phyloP scores from a whole-genome alignment of 805 yeast genomes.

The Metschnikowia corniflorae region DNA sequence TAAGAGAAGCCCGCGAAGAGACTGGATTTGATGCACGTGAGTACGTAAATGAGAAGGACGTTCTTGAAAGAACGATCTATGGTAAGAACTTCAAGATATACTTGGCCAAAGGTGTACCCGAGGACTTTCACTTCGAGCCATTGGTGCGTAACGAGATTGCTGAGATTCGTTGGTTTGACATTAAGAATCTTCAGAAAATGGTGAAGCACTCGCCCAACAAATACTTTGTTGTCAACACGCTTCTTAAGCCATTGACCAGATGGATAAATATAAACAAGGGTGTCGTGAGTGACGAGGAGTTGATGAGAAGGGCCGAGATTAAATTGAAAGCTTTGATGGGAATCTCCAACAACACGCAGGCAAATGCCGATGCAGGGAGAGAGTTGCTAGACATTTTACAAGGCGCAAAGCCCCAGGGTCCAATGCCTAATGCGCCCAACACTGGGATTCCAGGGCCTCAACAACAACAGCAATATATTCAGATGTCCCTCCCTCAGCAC shows the following conservation, averaged over 20 bases:
- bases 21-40: constrained; percentile 83
- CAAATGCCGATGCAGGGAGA: constrained; percentile 65
- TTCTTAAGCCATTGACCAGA: constrained; percentile 48
- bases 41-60: constrained; percentile 64
- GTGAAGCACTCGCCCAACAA: constrained; percentile 34
- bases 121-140: constrained; percentile 71
- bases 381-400: constrained; percentile 63
- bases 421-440: constrained; percentile 6
- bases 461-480: constrained; percentile 18
- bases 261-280: constrained; percentile 55
- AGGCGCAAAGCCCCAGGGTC: constrained; percentile 22
- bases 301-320: constrained; percentile 60
- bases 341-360: constrained; percentile 35
- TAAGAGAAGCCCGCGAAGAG: constrained; percentile 90
- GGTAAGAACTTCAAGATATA: constrained; percentile 87
- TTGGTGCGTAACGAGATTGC: constrained; percentile 84
- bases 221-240: constrained; percentile 45
- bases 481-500: constrained; percentile 33
- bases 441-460: constrained; percentile 4
- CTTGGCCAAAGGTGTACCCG: constrained; percentile 74
- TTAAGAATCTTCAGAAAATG: constrained; percentile 43
- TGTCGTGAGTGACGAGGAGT: constrained; percentile 49
- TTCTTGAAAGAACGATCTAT: constrained; percentile 71
- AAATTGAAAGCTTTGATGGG: constrained; percentile 65
- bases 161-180: constrained; percentile 73